phyloP scores from a whole-genome alignment of 306 rosid species.

The Purshia tridentata region DNA sequence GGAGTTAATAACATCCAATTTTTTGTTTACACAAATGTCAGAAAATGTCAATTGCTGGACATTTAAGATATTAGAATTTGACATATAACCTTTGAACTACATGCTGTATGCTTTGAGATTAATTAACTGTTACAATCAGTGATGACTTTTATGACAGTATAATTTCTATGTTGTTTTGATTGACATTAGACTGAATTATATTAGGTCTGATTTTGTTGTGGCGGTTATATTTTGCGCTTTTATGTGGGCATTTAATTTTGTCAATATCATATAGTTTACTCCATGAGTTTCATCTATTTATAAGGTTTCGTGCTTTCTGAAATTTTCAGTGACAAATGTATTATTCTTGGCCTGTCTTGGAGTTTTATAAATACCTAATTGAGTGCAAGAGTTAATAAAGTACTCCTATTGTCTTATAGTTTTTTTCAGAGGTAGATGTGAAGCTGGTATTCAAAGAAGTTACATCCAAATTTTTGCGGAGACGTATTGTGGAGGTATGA shows the following conservation, averaged over 20 bases:
- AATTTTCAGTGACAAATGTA: background rate
- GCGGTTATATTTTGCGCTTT: background rate
- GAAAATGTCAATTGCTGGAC: background rate
- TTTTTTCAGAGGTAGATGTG: constrained; percentile 89
- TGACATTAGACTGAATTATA: background rate
- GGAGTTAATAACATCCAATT: background rate
- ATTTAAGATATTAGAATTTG: background rate
- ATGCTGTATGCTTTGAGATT: no score
- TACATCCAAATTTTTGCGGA: constrained; percentile 74
- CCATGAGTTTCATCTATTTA: background rate
- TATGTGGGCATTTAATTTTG: background rate
- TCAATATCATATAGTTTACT: background rate
- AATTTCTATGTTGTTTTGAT: no score
- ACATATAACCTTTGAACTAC: no score
- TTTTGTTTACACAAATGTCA: background rate
- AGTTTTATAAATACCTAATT: background rate
- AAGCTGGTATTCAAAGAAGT: constrained; percentile 96
- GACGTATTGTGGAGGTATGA: constrained; percentile 92
- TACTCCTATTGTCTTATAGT: constrained; percentile 40
- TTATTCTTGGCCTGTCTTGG: background rate
- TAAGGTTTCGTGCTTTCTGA: background rate
- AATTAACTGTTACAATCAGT: no score
- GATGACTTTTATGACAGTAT: background rate
- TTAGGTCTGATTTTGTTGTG: background rate
- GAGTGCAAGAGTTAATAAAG: constrained; percentile 14